Evolutionary conservation across 148 eudicot genomes (phyloP).

Genomic region (Cornus controversa): DNA sequence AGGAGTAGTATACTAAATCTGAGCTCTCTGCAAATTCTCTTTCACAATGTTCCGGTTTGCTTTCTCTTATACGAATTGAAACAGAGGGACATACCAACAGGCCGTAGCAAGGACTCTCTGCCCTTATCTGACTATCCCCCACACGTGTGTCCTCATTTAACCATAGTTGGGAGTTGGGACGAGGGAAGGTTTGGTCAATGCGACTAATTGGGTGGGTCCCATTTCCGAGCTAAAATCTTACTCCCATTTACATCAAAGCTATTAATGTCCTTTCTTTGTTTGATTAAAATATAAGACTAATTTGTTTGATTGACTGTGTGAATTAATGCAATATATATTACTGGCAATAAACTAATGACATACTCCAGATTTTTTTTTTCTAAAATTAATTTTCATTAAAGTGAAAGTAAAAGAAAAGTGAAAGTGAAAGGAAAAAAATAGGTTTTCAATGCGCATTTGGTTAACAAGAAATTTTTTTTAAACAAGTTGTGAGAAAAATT

Average conservation of each 20-base stretch:
- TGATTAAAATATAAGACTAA: no score
- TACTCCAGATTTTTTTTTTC: no score
- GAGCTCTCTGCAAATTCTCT: constrained; percentile 30
- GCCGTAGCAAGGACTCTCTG: constrained; percentile 7
- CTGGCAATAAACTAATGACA: no score
- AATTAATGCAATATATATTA: neutral
- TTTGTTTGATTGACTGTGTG: neutral
- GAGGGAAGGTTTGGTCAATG: constrained; percentile 15
- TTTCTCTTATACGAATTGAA: constrained; percentile 26
- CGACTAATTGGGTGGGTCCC: constrained; percentile 42
- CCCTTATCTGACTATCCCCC: constrained; percentile 33
- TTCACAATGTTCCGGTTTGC: constrained; percentile 1
- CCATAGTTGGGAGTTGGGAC: constrained; percentile 26
- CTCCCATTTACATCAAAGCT: constrained; percentile 12
- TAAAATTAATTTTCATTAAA: no score
- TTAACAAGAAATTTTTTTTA: no score
- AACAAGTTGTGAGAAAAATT: no score
- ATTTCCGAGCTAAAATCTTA: constrained; percentile 14
- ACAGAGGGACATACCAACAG: constrained; percentile 21
- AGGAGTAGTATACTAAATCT: constrained; percentile 1
- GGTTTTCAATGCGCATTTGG: no score
- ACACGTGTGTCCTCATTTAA: constrained; percentile 60
- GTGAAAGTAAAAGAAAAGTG: no score
- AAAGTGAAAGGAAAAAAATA: no score
- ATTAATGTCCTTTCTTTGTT: neutral